These are phyloP conservation scores for Citrus cavaleriei DNA, from an alignment of 345 rosid genomes.

Conservation along the genomic window DNA sequence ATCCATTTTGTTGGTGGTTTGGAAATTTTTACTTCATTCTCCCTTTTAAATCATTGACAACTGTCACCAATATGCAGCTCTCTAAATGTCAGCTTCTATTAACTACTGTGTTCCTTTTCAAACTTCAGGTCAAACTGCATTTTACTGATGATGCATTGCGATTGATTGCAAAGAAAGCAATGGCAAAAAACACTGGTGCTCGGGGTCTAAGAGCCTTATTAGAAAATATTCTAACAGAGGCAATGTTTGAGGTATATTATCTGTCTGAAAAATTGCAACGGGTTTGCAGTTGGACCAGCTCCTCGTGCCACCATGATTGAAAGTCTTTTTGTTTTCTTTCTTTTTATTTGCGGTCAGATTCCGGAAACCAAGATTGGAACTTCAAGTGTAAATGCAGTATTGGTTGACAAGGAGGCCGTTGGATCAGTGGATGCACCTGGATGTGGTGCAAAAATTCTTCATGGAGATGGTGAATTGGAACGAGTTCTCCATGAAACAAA, in stretches of 20 bases:
- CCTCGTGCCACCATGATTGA: not conserved
- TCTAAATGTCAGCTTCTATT: not conserved
- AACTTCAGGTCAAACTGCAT: constrained; percentile 68
- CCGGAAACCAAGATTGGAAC: constrained; percentile 56
- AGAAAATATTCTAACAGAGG: constrained; percentile 85
- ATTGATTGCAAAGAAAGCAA: constrained; percentile 81
- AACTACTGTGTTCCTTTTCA: not conserved
- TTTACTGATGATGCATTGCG: constrained; percentile 71
- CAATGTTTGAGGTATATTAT: constrained; percentile 86
- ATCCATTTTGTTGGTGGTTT: not conserved
- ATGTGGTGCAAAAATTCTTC: constrained; percentile 69
- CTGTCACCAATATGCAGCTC: not conserved
- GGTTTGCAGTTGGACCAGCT: not conserved
- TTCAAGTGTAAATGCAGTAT: constrained; percentile 50
- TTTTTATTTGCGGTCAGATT: constrained; percentile 39
- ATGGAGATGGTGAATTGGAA: constrained; percentile 45
- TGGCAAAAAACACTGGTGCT: constrained; percentile 90
- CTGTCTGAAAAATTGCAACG: not conserved
- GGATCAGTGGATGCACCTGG: constrained; percentile 64
- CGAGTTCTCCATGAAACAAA: constrained; percentile 28
- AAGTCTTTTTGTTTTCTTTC: not conserved
- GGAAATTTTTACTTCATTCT: not conserved
- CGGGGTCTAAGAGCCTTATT: constrained; percentile 83
- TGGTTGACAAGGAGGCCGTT: constrained; percentile 86
- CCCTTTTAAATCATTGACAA: not conserved